Evolutionary conservation across 2,329 filamentous ascomycete species (phyloP), one percentile per base, ranked within the genome.

Genomic region (Tolypocladium tropicale): DNA sequence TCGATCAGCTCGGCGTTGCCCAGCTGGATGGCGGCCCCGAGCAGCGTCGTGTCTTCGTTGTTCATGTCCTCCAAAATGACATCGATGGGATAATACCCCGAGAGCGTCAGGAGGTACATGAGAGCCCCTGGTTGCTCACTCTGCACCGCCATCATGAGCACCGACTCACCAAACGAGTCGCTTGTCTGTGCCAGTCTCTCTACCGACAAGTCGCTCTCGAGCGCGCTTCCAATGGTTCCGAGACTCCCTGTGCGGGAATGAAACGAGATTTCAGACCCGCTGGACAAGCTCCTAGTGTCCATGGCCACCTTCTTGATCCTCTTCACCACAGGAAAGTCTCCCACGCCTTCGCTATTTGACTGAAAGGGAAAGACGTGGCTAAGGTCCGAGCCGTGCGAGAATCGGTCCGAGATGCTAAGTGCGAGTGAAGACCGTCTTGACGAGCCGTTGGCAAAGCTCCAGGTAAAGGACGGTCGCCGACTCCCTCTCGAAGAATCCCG

Each of bases 321-420:
- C 57, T 82, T 83, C 2, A 67, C 55, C 4, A 71, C 65, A 10
- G 64, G 58, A 3, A 68, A 63, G 55, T 74, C 70, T 3, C 69
- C 66, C 34, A 65, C 77, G 48, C 73, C 69, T 58, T 82, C 81
- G 55, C 79, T 66, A 25, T 68, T 67, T 11, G 63, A 60, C 67
- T 95, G 89, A 60, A 96, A 97, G 0, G 92, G 93, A 63, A 96
- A 96, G 1, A 97, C 91, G 67, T 97, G 93, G 54, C 86, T 81
- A 4, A 97, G 74, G 4, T 78, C 80, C 2, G 79, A 78, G 2
- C 81, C 81, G 55, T 73, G 71, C 2, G 80, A 84, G 59, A 80
- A 83, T 12, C 74, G 68, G 53, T 82, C 80, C 0, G 76, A 74
- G 2, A 70, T 65, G 1, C 73, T 72, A 32, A 74, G 67, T 21